These are phyloP conservation scores for Rubia tinctorum DNA, from an alignment of 305 asterid species.

Conservation along the genomic window DNA sequence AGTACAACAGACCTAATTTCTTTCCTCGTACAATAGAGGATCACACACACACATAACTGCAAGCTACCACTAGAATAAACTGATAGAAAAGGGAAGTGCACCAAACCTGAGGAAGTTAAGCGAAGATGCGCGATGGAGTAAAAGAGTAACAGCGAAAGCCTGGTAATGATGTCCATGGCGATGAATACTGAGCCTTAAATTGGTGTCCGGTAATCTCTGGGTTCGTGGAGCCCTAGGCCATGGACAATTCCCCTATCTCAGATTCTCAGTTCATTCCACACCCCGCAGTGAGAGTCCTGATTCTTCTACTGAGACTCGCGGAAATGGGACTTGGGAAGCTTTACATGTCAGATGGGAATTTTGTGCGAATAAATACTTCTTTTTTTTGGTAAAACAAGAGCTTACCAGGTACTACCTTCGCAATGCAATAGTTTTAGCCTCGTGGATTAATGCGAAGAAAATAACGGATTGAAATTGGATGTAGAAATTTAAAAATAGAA, in stretches of 20 bases:
- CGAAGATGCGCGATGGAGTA: constrained; percentile 36
- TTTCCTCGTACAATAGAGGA: not conserved
- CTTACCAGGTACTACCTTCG: too few species aligned
- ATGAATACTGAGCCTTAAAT: constrained; percentile 7
- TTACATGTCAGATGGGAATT: too few species aligned
- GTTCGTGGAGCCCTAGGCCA: constrained; percentile 46
- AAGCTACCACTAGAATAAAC: not conserved
- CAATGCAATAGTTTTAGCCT: too few species aligned
- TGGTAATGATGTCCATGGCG: constrained; percentile 44
- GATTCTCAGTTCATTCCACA: not conserved
- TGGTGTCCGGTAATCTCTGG: not conserved
- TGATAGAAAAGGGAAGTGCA: not conserved
- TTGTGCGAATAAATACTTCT: too few species aligned
- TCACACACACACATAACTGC: not conserved
- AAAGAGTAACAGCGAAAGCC: constrained; percentile 34
- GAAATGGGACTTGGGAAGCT: not conserved
- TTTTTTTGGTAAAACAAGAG: too few species aligned
- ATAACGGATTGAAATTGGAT: too few species aligned
- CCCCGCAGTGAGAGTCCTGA: not conserved
- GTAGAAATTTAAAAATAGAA: too few species aligned
- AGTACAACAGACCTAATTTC: not conserved
- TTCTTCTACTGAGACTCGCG: not conserved
- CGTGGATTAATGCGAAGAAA: too few species aligned
- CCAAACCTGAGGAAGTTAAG: constrained; percentile 52
- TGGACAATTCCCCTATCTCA: constrained; percentile 23